Conservation (phyloP, 2,329 filamentous ascomycete genomes). For the Hypomyces perniciosus region DNA sequence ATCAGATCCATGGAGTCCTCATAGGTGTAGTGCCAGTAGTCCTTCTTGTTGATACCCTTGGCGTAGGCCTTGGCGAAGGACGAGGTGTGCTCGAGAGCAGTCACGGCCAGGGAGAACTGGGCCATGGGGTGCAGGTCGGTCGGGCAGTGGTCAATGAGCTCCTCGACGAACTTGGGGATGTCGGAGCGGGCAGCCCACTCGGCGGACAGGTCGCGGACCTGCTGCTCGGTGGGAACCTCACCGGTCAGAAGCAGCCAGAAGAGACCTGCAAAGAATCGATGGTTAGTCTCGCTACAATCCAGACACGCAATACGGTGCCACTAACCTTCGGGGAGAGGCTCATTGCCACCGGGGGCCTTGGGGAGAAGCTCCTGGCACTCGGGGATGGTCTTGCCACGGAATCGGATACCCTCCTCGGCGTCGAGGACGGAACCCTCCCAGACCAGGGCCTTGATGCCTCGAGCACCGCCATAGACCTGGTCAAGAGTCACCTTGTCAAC, state of each 20-base stretch:
- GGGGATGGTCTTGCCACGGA: constrained; percentile 98
- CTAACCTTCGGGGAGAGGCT: constrained; percentile 89
- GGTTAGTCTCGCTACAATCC: background rate
- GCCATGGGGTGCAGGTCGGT: constrained; percentile 99
- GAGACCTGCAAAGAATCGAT: constrained; percentile 55
- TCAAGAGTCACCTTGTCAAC: constrained; percentile 97
- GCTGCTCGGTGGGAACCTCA: constrained; percentile 95
- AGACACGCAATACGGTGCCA: background rate
- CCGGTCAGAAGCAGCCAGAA: constrained; percentile 99
- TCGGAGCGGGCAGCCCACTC: constrained; percentile 98
- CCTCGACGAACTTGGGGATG: constrained; percentile 95
- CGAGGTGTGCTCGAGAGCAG: constrained; percentile 96
- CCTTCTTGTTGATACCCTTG: constrained; percentile 98
- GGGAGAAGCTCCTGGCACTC: constrained; percentile 97
- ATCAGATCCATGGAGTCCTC: constrained; percentile 99
- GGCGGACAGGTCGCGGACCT: constrained; percentile 95
- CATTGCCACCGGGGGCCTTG: constrained; percentile 92
- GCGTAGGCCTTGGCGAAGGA: constrained; percentile 97
- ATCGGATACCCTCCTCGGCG: constrained; percentile 97
- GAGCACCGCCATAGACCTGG: constrained; percentile 98
- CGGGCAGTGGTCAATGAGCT: constrained; percentile 99
- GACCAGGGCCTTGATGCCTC: constrained; percentile 96
- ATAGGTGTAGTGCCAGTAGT: constrained; percentile 99
- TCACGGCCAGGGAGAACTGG: constrained; percentile 96
- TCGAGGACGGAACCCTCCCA: constrained; percentile 99